These are phyloP conservation scores for Phlyctochytrium planicorne DNA, from an alignment of 192 early-diverging fungal species.

Conservation along the genomic window DNA sequence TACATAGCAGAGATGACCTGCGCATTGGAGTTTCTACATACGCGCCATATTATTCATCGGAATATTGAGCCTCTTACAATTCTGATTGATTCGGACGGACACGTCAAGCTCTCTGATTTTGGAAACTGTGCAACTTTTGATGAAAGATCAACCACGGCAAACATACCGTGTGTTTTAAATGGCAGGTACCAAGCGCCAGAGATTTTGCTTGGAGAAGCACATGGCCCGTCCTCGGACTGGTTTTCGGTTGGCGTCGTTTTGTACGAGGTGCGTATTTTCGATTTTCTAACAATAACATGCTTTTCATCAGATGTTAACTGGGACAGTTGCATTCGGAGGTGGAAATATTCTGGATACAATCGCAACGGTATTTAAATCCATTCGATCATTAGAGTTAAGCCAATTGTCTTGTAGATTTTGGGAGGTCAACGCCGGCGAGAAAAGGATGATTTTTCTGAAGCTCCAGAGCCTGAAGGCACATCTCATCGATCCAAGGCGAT, in stretches of 20 bases:
- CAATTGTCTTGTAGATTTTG: neutral
- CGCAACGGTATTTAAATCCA: slow-evolving; percentile 6
- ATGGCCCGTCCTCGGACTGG: slow-evolving; percentile 16
- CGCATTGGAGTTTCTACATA: slow-evolving; percentile 42
- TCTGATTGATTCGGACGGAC: slow-evolving; percentile 67
- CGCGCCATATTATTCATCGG: slow-evolving; percentile 37
- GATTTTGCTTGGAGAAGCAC: slow-evolving; percentile 14
- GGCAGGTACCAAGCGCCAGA: slow-evolving; percentile 23
- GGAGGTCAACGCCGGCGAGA: slow-evolving; percentile 1
- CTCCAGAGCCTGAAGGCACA: too few relatives aligned
- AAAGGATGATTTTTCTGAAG: neutral
- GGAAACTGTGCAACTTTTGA: slow-evolving; percentile 11
- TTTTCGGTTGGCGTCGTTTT: slow-evolving; percentile 17
- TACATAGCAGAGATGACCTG: slow-evolving; percentile 39
- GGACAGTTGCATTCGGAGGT: slow-evolving; percentile 23
- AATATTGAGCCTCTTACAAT: slow-evolving; percentile 58
- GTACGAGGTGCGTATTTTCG: slow-evolving; percentile 15
- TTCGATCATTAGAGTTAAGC: neutral
- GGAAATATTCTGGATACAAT: slow-evolving; percentile 27
- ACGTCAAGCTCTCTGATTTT: slow-evolving; percentile 55
- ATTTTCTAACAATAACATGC: too few relatives aligned
- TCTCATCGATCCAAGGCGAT: neutral
- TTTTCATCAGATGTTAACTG: slow-evolving; percentile 15
- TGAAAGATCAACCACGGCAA: neutral
- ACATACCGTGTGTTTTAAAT: slow-evolving; percentile 7